These are phyloP conservation scores for Russula ochroleuca DNA, from an alignment of 768 basidiomycete genomes.

Conservation along the genomic window DNA sequence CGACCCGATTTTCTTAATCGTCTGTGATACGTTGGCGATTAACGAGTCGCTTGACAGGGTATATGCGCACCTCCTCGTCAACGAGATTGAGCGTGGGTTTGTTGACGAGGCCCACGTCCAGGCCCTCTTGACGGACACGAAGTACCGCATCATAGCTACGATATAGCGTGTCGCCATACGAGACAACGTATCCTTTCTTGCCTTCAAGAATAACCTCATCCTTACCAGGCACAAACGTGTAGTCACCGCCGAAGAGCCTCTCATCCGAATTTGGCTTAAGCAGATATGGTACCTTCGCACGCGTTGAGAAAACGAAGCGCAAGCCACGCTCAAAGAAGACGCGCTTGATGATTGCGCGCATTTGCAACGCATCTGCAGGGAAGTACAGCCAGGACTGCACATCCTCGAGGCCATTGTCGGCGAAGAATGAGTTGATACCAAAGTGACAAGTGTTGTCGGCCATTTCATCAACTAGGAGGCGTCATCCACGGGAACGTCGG, in stretches of 20 bases:
- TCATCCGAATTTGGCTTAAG: conserved; percentile 68
- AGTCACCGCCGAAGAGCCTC: conserved; percentile 61
- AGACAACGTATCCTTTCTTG: conserved; percentile 74
- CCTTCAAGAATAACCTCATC: conserved; percentile 80
- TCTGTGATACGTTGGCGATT: conserved; percentile 34
- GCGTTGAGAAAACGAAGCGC: conserved; percentile 85
- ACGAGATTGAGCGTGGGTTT: conserved; percentile 80
- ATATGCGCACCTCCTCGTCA: conserved; percentile 60
- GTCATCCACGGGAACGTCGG: neutral
- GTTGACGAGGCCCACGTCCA: conserved; percentile 83
- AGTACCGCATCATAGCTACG: conserved; percentile 80
- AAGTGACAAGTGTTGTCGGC: conserved; percentile 60
- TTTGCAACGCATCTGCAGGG: conserved; percentile 80
- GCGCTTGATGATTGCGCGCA: conserved; percentile 67
- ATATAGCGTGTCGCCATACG: conserved; percentile 86
- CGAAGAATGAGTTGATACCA: conserved; percentile 82
- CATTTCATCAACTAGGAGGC: conserved; percentile 38
- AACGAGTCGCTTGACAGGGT: neutral
- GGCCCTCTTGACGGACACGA: conserved; percentile 60
- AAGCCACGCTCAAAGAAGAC: conserved; percentile 82
- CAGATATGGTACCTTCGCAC: conserved; percentile 85
- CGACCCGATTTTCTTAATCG: conserved; percentile 63
- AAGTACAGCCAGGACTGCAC: conserved; percentile 79
- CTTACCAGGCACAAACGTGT: conserved; percentile 79
- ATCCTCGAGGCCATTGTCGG: conserved; percentile 82